Conservation (phyloP, 129 eudicot species). For the Helichrysum umbraculigerum region DNA sequence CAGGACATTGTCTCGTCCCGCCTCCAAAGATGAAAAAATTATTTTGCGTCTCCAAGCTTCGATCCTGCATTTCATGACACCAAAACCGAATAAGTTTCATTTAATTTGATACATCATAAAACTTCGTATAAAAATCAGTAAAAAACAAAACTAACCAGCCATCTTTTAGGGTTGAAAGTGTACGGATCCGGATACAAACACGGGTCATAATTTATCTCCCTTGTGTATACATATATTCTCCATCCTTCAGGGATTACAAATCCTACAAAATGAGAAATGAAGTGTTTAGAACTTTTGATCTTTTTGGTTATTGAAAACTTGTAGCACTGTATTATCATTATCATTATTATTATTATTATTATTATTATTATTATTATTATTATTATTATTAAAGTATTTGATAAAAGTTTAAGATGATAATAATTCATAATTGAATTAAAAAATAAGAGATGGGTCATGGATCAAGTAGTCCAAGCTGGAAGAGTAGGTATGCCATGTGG, state of each 20-base stretch:
- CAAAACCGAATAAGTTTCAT: slow-evolving; percentile 11
- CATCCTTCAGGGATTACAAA: slow-evolving; percentile 82
- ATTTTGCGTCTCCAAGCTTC: slow-evolving; percentile 56
- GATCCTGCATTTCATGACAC: slow-evolving; percentile 54
- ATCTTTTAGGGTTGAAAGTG: slow-evolving; percentile 90
- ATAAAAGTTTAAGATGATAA: slow-evolving; percentile 22
- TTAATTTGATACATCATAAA: background rate
- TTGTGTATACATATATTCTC: slow-evolving; percentile 91
- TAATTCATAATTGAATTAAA: slow-evolving; percentile 37
- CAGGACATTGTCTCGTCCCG: slow-evolving; percentile 93
- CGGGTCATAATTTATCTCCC: slow-evolving; percentile 84
- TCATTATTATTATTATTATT: background rate
- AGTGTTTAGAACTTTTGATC: background rate
- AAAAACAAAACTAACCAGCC: slow-evolving; percentile 63
- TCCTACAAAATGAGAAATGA: slow-evolving; percentile 48
- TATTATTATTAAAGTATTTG: background rate
- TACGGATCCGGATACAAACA: slow-evolving; percentile 76
- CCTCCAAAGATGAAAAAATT: slow-evolving; percentile 82
- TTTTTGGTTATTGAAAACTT: background rate
- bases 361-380: background rate
- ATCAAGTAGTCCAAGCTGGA: slow-evolving; percentile 67
- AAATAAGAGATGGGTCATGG: slow-evolving; percentile 57
- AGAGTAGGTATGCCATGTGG: slow-evolving; percentile 83
- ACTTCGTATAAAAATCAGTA: background rate
- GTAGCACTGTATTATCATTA: background rate